These are phyloP conservation scores for Pseudomicrostroma phylloplanum DNA, from an alignment of 1,284 basidiomycete species.

Conservation along the genomic window DNA sequence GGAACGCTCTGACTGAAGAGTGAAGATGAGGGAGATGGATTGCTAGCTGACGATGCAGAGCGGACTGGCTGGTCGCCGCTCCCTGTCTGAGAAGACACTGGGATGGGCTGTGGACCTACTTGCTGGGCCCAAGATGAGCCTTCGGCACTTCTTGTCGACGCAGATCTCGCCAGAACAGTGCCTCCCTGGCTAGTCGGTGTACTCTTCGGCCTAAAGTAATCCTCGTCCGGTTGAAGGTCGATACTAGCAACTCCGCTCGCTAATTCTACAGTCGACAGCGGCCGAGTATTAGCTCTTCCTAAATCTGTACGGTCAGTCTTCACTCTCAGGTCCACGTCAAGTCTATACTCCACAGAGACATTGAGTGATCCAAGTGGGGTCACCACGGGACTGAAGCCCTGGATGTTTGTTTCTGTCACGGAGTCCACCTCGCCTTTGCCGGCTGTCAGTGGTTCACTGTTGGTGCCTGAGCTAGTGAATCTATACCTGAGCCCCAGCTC, in stretches of 20 bases:
- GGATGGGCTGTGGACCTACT: too few relatives aligned
- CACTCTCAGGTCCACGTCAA: background rate
- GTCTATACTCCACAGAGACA: slow-evolving; percentile 1
- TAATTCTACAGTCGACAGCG: background rate
- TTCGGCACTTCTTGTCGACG: too few relatives aligned
- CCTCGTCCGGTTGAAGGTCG: slow-evolving; percentile 1
- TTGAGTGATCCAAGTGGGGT: slow-evolving; percentile 4
- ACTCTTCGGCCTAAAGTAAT: slow-evolving; percentile 1
- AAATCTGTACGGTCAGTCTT: background rate
- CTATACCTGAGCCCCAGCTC: slow-evolving; percentile 1
- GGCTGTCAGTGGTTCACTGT: background rate
- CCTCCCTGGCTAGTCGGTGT: background rate
- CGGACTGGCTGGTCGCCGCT: too few relatives aligned
- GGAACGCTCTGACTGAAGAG: background rate
- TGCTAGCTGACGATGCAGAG: background rate
- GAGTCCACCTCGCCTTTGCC: background rate
- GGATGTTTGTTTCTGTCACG: background rate
- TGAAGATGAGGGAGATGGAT: background rate
- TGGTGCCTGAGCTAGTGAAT: too few relatives aligned
- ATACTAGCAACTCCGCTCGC: background rate
- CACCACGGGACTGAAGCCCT: background rate
- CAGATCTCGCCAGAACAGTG: too few relatives aligned
- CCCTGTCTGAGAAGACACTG: background rate
- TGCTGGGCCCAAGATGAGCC: too few relatives aligned
- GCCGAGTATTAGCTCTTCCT: background rate